Evolutionary conservation across 2,329 filamentous ascomycete species (phyloP), one percentile per base, ranked within the genome.

Genomic region (Dothidotthia symphoricarpi): DNA sequence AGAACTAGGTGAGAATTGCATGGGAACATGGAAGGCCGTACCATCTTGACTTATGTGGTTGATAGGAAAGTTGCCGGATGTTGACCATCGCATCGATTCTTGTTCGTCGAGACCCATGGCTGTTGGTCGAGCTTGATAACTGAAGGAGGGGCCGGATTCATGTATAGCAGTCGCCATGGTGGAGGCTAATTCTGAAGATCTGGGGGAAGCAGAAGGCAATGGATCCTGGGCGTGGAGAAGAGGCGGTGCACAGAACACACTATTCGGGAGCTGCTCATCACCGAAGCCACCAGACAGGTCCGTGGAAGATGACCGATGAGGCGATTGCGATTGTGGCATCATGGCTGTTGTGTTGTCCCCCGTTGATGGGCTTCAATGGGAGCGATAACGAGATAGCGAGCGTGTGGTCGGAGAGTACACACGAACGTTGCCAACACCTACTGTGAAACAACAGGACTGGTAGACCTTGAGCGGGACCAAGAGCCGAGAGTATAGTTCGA

Each of bases 381-480:
- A 36, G 33, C 5, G 19, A 22, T 6, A 22, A 22, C 9, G 19
- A 36, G 37, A 30, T 17, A 31, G 31, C 28, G 47, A 49, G 39
- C 37, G 50, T 57, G 49, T 56, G 33, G 43, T 41, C 32, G 34
- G 31, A 32, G 29, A 48, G 41, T 37, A 49, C 34, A 40, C 39
- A 41, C 46, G 49, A 39, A 35, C 43, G 43, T 38, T 55, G 57
- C 56, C 61, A 66, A 47, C 57, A 49, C 39, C 34, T 29, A 32
- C 48, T 39, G 64, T 66, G 44, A 51, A 47, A 67, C 57, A 41
- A 45, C 28, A 40, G 41, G 43, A 54, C 31, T 57, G 52, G 53
- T 36, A 43, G 46, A 43, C 43, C 40, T 26, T 41, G 38, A 24
- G 38, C 22, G 31, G 32, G 46, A 43, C 40, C 39, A 39, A 51